A percentile compares a stretch with the other conserved stretches of the same genome.
phyloP scores from a whole-genome alignment of 2,329 filamentous ascomycete species.

The Apiospora pterosperma region DNA sequence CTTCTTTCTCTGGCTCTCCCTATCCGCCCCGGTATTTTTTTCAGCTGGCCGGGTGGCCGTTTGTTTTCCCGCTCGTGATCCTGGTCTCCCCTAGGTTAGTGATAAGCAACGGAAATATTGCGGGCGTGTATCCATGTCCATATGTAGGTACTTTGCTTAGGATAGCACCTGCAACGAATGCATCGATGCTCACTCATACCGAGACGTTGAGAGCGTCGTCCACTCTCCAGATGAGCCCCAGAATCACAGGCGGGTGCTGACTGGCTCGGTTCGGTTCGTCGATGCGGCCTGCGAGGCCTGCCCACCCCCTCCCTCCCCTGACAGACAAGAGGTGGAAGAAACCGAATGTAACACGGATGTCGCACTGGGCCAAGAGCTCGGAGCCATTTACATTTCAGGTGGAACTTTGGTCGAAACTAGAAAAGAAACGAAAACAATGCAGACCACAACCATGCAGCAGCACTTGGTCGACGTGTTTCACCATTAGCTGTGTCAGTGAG shows the following conservation, averaged over 20 bases:
- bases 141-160: no score
- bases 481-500: neutral
- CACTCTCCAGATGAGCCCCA: neutral
- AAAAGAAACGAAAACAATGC: constrained; percentile 3
- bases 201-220: no score
- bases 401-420: neutral
- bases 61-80: neutral
- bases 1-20: neutral
- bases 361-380: neutral
- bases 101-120: neutral
- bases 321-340: neutral
- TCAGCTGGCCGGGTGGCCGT: neutral
- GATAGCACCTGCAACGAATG: no score
- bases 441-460: neutral
- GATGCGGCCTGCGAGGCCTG: neutral
- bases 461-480: neutral
- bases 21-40: neutral
- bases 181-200: no score
- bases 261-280: neutral
- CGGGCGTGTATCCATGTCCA: neutral
- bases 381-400: neutral
- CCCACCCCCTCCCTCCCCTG: neutral
- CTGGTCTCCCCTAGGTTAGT: neutral
- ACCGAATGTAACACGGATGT: constrained; percentile 1
- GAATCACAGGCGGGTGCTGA: neutral